Percentiles rank a stretch among this genome's conserved stretches.
These are phyloP conservation scores for Aspergillus fumigatus DNA, from an alignment of 2,329 filamentous ascomycete species.

Conservation along the genomic window DNA sequence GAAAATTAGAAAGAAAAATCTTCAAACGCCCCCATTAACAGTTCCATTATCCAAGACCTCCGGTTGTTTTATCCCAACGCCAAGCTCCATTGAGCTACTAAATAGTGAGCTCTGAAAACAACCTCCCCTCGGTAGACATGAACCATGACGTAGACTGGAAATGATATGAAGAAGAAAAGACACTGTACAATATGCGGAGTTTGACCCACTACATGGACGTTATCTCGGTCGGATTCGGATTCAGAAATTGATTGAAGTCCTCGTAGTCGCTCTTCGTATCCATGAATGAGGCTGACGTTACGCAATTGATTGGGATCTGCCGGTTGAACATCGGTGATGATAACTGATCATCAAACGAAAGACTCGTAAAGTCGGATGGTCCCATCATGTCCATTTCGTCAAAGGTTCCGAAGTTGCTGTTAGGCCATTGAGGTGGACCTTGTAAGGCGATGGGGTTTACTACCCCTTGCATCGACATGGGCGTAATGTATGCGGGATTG, in stretches of 20 bases:
- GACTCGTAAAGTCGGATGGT: conserved; percentile 24
- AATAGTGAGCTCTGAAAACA: not conserved
- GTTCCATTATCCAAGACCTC: conserved; percentile 7
- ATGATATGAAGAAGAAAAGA: conserved; percentile 3
- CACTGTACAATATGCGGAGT: conserved; percentile 5
- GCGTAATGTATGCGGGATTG: conserved; percentile 19
- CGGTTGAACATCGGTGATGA: conserved; percentile 35
- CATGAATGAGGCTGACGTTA: conserved; percentile 25
- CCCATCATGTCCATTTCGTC: conserved; percentile 33
- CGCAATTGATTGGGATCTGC: conserved; percentile 31
- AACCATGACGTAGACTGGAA: not conserved
- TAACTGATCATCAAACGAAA: conserved; percentile 32
- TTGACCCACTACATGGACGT: conserved; percentile 27
- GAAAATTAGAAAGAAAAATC: not conserved
- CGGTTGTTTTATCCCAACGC: conserved; percentile 17
- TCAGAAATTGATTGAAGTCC: conserved; percentile 38
- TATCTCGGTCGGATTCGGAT: conserved; percentile 36
- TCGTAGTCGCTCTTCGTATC: conserved; percentile 34
- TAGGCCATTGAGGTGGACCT: conserved; percentile 24
- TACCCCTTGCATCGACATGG: conserved; percentile 30
- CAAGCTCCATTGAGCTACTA: conserved; percentile 5
- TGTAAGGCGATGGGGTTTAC: conserved; percentile 36
- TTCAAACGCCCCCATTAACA: not conserved
- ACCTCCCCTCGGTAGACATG: not conserved
- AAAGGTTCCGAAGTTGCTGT: conserved; percentile 23